Conservation (phyloP, 805 yeast species). For the Blastobotrys muscicola region DNA sequence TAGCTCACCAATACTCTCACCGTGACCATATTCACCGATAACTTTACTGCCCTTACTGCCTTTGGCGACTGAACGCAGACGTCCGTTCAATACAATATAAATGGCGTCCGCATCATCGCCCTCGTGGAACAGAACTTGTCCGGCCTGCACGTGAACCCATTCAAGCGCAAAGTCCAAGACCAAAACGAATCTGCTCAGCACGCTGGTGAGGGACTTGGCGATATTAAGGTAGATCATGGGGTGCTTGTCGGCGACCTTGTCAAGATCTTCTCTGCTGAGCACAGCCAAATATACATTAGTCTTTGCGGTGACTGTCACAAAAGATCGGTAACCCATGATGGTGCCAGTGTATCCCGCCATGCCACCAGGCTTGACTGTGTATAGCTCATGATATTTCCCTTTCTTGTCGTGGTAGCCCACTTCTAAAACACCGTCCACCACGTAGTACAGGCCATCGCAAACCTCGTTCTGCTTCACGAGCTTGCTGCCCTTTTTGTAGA, state of each 20-base stretch:
- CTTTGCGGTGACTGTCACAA: slow-evolving; percentile 58
- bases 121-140: slow-evolving; percentile 67
- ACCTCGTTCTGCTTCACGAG: slow-evolving; percentile 56
- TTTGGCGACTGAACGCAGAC: slow-evolving; percentile 53
- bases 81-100: slow-evolving; percentile 79
- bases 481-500: slow-evolving; percentile 42
- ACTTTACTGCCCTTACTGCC: slow-evolving; percentile 23
- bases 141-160: slow-evolving; percentile 90
- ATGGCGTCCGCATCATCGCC: slow-evolving; percentile 87
- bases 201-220: slow-evolving; percentile 61
- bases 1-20: slow-evolving; percentile 89
- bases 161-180: slow-evolving; percentile 86
- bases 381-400: slow-evolving; percentile 28
- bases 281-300: slow-evolving; percentile 61
- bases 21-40: slow-evolving; percentile 81
- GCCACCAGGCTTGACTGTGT: slow-evolving; percentile 65
- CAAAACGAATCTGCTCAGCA: slow-evolving; percentile 56
- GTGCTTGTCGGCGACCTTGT: slow-evolving; percentile 60
- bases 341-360: slow-evolving; percentile 83
- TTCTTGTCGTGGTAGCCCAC: slow-evolving; percentile 39
- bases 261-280: slow-evolving; percentile 52
- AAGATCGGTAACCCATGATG: slow-evolving; percentile 67
- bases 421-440: slow-evolving; percentile 69
- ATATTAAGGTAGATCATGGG: slow-evolving; percentile 68
- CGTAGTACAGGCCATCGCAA: slow-evolving; percentile 68